A percentile compares a stretch with the other conserved stretches of the same genome.
phyloP scores from a whole-genome alignment of 2,329 filamentous ascomycete genomes.

The Mycocentrospora acerina region DNA sequence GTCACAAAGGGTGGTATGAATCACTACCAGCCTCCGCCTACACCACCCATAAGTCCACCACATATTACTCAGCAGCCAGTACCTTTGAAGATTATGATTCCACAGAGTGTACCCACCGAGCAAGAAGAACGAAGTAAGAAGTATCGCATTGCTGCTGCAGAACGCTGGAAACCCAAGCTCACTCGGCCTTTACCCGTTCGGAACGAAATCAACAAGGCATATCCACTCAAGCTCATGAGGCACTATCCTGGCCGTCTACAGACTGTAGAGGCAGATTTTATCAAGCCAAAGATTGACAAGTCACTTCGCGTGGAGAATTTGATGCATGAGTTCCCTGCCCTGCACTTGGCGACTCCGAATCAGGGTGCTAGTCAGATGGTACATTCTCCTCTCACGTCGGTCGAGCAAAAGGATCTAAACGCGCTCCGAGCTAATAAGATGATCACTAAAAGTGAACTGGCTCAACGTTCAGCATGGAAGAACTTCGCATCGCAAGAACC shows the following conservation, averaged over 20 bases:
- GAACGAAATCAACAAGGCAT: slow-evolving; percentile 20
- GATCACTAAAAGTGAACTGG: slow-evolving; percentile 11
- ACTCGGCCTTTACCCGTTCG: slow-evolving; percentile 11
- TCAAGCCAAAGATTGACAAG: slow-evolving; percentile 18
- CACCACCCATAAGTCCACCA: slow-evolving; percentile 13
- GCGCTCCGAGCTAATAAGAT: slow-evolving; percentile 13
- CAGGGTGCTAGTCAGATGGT: background rate
- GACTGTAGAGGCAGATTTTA: slow-evolving; percentile 7
- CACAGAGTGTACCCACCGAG: slow-evolving; percentile 3
- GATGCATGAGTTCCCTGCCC: too few species aligned
- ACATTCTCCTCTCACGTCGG: background rate
- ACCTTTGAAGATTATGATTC: slow-evolving; percentile 18
- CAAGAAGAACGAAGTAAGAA: slow-evolving; percentile 12
- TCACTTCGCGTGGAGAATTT: slow-evolving; percentile 18
- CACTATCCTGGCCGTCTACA: slow-evolving; percentile 16
- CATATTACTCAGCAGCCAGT: slow-evolving; percentile 1
- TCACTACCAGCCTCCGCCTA: background rate
- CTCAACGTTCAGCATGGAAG: slow-evolving; percentile 15
- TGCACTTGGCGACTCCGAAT: too few species aligned
- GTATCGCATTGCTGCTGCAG: slow-evolving; percentile 16
- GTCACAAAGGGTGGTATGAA: background rate
- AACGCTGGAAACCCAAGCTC: slow-evolving; percentile 19
- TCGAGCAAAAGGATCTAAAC: background rate
- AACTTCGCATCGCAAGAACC: slow-evolving; percentile 14
- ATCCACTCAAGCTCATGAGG: slow-evolving; percentile 25